phyloP scores from a whole-genome alignment of 768 basidiomycete species.

The Collybia nuda region DNA sequence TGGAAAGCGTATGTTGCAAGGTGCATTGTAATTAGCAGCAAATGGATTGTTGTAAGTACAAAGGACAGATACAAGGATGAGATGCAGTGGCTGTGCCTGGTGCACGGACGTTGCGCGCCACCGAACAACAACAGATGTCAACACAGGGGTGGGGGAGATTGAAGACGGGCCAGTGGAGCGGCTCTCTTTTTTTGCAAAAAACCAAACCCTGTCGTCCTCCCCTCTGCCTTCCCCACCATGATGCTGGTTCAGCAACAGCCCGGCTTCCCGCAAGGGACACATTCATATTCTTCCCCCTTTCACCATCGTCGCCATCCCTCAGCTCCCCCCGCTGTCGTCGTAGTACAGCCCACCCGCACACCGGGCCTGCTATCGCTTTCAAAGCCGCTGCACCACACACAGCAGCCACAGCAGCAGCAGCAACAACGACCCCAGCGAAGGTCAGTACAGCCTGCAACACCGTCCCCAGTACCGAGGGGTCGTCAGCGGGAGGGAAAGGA shows the following conservation, averaged over 20 bases:
- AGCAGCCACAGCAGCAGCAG: conserved; percentile 23
- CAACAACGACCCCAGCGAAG: conserved; percentile 19
- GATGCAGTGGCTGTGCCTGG: background rate
- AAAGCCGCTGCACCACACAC: conserved; percentile 37
- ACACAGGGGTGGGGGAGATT: conserved; percentile 14
- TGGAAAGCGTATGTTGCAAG: too few species aligned
- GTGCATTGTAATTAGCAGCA: background rate
- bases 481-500: conserved; percentile 27
- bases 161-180: conserved; percentile 10
- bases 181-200: background rate
- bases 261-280: conserved; percentile 25
- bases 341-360: conserved; percentile 70
- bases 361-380: conserved; percentile 74
- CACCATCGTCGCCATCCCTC: conserved; percentile 68
- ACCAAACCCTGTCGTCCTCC: conserved; percentile 14
- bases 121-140: conserved; percentile 20
- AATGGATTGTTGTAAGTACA: background rate
- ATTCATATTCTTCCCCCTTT: conserved; percentile 21
- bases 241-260: conserved; percentile 50
- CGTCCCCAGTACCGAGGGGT: conserved; percentile 29
- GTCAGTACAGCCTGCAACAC: conserved; percentile 23
- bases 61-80: background rate
- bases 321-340: conserved; percentile 62
- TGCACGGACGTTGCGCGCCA: conserved; percentile 15
- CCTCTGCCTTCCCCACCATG: conserved; percentile 32